Conservation (phyloP, 768 basidiomycete species). For the Calocybe cyanea region DNA sequence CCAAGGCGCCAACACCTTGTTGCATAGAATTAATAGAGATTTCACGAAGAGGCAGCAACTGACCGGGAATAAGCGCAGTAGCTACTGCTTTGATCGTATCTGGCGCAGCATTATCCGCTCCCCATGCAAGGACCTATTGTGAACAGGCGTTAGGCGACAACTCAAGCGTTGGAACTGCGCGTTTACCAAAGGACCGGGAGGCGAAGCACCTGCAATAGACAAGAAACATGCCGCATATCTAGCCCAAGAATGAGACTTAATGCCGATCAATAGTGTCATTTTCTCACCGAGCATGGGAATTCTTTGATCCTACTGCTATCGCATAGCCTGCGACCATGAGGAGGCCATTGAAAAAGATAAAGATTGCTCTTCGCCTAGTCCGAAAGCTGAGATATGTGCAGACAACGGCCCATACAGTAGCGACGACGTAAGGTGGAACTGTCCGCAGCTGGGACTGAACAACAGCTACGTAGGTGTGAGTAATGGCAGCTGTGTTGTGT, state of each 20-base stretch:
- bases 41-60: neutral
- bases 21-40: neutral
- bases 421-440: slow-evolving; percentile 44
- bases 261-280: neutral
- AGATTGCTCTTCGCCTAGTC: slow-evolving; percentile 30
- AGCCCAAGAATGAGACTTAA: slow-evolving; percentile 3
- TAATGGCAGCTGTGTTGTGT: neutral
- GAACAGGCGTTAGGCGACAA: neutral
- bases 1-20: slow-evolving; percentile 38
- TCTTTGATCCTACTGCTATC: slow-evolving; percentile 37
- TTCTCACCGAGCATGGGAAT: slow-evolving; percentile 31
- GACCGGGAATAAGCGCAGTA: slow-evolving; percentile 40
- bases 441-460: slow-evolving; percentile 45
- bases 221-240: slow-evolving; percentile 49
- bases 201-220: slow-evolving; percentile 33
- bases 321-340: slow-evolving; percentile 41
- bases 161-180: neutral
- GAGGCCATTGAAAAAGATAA: slow-evolving; percentile 30
- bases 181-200: slow-evolving; percentile 29
- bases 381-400: slow-evolving; percentile 33
- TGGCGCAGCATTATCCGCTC: slow-evolving; percentile 45
- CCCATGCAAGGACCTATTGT: slow-evolving; percentile 38
- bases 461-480: slow-evolving; percentile 26
- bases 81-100: slow-evolving; percentile 45
- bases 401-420: slow-evolving; percentile 35